Percentiles rank a stretch among this genome's conserved stretches.
These are phyloP conservation scores for Monosporascus sp. DNA, from an alignment of 2,329 filamentous ascomycete genomes.

Conservation along the genomic window DNA sequence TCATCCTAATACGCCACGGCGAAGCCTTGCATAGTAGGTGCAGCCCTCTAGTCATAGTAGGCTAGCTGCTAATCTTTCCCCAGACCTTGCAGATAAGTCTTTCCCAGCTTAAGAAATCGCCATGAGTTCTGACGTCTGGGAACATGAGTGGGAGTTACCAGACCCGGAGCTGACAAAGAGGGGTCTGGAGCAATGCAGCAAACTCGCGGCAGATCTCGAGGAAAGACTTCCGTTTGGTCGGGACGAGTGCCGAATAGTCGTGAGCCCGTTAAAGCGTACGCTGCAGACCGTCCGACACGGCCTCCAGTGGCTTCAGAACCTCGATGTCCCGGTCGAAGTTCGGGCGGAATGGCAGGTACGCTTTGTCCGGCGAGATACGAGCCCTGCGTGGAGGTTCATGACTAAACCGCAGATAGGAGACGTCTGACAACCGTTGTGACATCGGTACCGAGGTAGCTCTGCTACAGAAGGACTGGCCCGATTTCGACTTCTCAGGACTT, in stretches of 20 bases:
- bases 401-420: slow-evolving; percentile 16
- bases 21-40: slow-evolving; percentile 35
- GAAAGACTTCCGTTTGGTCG: slow-evolving; percentile 12
- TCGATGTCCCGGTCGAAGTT: slow-evolving; percentile 21
- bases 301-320: slow-evolving; percentile 22
- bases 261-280: slow-evolving; percentile 26
- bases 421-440: slow-evolving; percentile 26
- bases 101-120: slow-evolving; percentile 1
- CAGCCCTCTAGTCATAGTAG: background rate
- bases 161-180: slow-evolving; percentile 24
- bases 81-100: slow-evolving; percentile 26
- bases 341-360: slow-evolving; percentile 29
- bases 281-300: slow-evolving; percentile 23
- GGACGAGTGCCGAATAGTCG: slow-evolving; percentile 23
- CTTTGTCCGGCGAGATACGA: background rate
- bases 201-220: slow-evolving; percentile 18
- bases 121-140: slow-evolving; percentile 15
- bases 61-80: slow-evolving; percentile 3
- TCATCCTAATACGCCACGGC: slow-evolving; percentile 37
- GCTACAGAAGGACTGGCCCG: slow-evolving; percentile 22
- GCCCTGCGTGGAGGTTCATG: slow-evolving; percentile 1
- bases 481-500: slow-evolving; percentile 24
- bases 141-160: slow-evolving; percentile 24
- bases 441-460: slow-evolving; percentile 17
- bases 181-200: slow-evolving; percentile 22